These are phyloP conservation scores for Saccharum hybrid DNA, from an alignment of 202 grass and related monocot species.

Conservation along the genomic window DNA sequence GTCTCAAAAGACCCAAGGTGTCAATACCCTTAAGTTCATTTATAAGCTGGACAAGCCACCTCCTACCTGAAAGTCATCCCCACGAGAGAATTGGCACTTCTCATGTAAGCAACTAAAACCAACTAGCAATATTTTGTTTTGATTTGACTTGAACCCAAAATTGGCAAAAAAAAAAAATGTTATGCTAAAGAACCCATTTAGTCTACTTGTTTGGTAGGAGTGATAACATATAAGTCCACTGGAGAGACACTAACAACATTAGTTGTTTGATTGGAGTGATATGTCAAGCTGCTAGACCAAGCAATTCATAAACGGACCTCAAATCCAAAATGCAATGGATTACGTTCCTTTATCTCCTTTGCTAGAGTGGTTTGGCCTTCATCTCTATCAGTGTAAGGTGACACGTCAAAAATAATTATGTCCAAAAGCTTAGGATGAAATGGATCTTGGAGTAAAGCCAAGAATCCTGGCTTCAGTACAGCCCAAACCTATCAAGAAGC, in stretches of 20 bases:
- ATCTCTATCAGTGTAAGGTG: conserved; percentile 54
- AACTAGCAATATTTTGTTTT: conserved; percentile 24
- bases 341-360: conserved; percentile 72
- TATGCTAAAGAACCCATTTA: conserved; percentile 7
- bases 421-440: conserved; percentile 87
- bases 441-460: conserved; percentile 81
- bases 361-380: conserved; percentile 55
- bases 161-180: background rate
- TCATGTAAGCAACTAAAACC: background rate
- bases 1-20: background rate
- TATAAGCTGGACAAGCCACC: background rate
- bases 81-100: background rate
- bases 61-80: background rate
- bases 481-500: conserved; percentile 66
- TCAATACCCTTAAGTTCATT: background rate
- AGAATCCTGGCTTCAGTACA: conserved; percentile 86
- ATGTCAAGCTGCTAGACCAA: conserved; percentile 8
- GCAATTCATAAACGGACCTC: conserved; percentile 49
- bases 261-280: background rate
- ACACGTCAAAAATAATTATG: conserved; percentile 81
- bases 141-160: background rate
- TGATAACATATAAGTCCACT: background rate
- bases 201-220: conserved; percentile 16
- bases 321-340: conserved; percentile 77
- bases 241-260: background rate